These are phyloP conservation scores for Xylariaceae sp. DNA, from an alignment of 2,329 filamentous ascomycete species.

Conservation along the genomic window DNA sequence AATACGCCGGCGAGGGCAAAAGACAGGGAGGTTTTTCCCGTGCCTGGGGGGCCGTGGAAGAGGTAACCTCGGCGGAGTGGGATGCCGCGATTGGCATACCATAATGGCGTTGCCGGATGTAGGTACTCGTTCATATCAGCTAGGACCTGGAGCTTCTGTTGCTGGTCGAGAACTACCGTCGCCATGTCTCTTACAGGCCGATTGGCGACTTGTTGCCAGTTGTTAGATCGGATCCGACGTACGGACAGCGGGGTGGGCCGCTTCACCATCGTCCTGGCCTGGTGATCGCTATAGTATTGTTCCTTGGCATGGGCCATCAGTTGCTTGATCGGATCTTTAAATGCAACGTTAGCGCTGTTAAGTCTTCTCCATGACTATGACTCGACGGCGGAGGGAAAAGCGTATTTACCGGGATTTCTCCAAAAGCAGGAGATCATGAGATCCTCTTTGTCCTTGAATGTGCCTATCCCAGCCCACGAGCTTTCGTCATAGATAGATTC, in stretches of 20 bases:
- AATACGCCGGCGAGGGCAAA: conserved; percentile 62
- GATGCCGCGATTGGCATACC: conserved; percentile 72
- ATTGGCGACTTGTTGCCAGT: conserved; percentile 53
- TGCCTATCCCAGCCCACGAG: conserved; percentile 28
- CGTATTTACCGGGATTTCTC: conserved; percentile 34
- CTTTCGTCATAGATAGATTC: conserved; percentile 38
- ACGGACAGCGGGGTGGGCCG: conserved; percentile 44
- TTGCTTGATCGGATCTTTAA: conserved; percentile 47
- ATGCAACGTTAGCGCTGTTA: not conserved
- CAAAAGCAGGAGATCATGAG: conserved; percentile 52
- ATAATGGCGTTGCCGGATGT: conserved; percentile 60
- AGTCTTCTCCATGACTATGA: not conserved
- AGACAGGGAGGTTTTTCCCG: conserved; percentile 64
- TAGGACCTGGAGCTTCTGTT: conserved; percentile 61
- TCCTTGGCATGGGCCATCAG: conserved; percentile 50
- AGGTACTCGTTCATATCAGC: conserved; percentile 74
- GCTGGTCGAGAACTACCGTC: conserved; percentile 66
- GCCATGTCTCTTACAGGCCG: conserved; percentile 65
- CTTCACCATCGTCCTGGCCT: conserved; percentile 54
- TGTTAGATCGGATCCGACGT: conserved; percentile 38
- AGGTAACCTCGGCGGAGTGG: conserved; percentile 72
- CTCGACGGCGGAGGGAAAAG: not conserved
- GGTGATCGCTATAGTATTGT: conserved; percentile 46
- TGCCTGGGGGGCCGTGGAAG: conserved; percentile 70
- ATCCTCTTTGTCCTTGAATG: conserved; percentile 48